Percentiles rank a stretch among this genome's conserved stretches.
Evolutionary conservation across 345 rosid genomes (phyloP).

Genomic region (Dovyalis caffra): DNA sequence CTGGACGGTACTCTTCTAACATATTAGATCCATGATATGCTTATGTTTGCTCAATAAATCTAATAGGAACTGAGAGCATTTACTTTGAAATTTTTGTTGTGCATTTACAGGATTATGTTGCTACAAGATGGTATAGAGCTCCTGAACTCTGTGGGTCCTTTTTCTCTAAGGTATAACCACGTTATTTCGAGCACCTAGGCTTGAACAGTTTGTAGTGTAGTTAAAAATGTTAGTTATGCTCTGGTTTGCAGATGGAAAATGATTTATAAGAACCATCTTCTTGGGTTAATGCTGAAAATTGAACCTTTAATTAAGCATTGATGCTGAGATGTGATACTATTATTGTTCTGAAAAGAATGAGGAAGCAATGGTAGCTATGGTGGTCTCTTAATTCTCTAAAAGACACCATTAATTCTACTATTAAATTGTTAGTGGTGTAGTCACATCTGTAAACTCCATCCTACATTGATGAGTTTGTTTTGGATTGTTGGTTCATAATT

Average conservation of each 20-base stretch:
- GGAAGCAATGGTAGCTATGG: neutral
- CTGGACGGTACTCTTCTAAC: conserved; percentile 67
- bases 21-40: conserved; percentile 2
- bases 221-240: neutral
- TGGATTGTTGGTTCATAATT: neutral
- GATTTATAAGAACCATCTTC: neutral
- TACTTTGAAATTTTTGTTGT: conserved; percentile 16
- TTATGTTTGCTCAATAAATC: neutral
- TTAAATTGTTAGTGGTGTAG: neutral
- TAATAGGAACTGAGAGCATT: conserved; percentile 1
- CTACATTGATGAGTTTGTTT: neutral
- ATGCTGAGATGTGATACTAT: neutral
- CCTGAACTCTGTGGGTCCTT: conserved; percentile 99
- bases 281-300: neutral
- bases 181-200: neutral
- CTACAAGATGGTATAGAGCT: conserved; percentile 98
- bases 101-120: conserved; percentile 79
- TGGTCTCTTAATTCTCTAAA: neutral
- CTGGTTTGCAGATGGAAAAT: neutral
- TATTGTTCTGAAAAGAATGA: neutral
- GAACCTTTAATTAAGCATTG: neutral
- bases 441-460: neutral
- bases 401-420: neutral
- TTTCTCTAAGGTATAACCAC: conserved; percentile 71
- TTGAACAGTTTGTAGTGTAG: neutral